These are phyloP conservation scores for Hsuehochloa calcarea DNA, from an alignment of 176 grass and related monocot genomes.

Conservation along the genomic window DNA sequence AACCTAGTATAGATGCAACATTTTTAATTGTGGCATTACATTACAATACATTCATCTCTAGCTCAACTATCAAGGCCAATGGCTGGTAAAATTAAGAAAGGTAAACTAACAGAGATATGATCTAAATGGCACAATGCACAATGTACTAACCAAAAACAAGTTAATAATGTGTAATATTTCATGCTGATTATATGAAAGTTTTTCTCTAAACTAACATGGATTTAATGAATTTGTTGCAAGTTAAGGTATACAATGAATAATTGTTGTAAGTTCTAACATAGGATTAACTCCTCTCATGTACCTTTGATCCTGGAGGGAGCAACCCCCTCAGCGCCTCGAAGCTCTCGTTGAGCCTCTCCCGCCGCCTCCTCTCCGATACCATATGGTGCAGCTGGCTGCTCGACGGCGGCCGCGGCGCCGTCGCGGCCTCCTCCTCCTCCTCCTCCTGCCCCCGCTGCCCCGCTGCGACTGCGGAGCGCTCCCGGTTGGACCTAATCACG, in stretches of 20 bases:
- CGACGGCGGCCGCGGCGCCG: neutral
- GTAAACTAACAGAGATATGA: neutral
- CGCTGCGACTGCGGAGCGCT: neutral
- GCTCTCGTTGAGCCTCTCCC: slow-evolving; percentile 77
- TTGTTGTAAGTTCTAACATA: neutral
- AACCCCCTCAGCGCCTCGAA: slow-evolving; percentile 54
- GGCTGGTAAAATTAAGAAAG: neutral
- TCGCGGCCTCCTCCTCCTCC: neutral
- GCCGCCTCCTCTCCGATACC: slow-evolving; percentile 65
- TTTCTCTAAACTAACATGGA: neutral
- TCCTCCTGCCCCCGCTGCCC: neutral
- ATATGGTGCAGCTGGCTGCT: slow-evolving; percentile 75
- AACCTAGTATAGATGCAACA: neutral
- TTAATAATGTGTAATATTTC: neutral
- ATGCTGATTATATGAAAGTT: neutral
- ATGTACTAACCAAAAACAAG: neutral
- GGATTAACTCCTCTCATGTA: slow-evolving; percentile 2
- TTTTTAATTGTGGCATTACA: neutral
- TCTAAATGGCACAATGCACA: neutral
- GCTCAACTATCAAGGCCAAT: neutral
- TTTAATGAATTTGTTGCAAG: neutral
- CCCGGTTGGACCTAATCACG: slow-evolving; percentile 13
- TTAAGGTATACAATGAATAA: neutral
- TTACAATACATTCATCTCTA: neutral
- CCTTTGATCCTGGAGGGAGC: slow-evolving; percentile 66